Conservation (phyloP, 345 rosid genomes). For the Lepidium sativum region DNA sequence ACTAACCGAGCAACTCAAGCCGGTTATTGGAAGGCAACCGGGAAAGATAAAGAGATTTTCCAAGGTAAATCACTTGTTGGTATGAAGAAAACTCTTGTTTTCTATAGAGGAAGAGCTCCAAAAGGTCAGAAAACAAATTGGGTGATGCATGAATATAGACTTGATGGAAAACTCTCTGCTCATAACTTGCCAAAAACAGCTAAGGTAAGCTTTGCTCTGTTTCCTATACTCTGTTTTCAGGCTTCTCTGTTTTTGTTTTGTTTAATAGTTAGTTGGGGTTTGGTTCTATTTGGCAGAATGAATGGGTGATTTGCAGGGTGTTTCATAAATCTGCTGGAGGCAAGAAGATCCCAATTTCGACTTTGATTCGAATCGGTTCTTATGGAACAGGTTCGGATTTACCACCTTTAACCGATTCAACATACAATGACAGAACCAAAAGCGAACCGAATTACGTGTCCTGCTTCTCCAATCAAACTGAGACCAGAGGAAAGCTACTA, state of each 20-base stretch:
- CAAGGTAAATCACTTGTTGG: constrained; percentile 71
- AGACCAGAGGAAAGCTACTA: constrained; percentile 31
- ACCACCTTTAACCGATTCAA: constrained; percentile 66
- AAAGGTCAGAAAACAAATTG: constrained; percentile 77
- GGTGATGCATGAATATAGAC: constrained; percentile 88
- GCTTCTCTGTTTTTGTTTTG: not conserved
- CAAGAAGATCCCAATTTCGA: constrained; percentile 61
- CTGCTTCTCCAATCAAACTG: constrained; percentile 92
- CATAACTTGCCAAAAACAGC: constrained; percentile 74
- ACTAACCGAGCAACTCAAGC: constrained; percentile 87
- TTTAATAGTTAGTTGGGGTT: not conserved
- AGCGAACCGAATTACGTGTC: constrained; percentile 64
- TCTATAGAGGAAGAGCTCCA: constrained; percentile 88
- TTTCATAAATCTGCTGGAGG: constrained; percentile 70
- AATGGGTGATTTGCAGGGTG: constrained; percentile 90
- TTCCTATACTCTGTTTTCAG: no score
- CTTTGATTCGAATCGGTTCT: constrained; percentile 34
- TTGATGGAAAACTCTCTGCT: constrained; percentile 66
- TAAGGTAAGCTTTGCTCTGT: constrained; percentile 39
- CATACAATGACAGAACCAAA: constrained; percentile 28
- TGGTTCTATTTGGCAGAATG: constrained; percentile 47
- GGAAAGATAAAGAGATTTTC: constrained; percentile 81
- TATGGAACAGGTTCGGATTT: constrained; percentile 35
- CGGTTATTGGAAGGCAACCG: constrained; percentile 96
- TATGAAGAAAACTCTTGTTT: constrained; percentile 92